These are phyloP conservation scores for Rhododendron ferrugineum DNA, from an alignment of 148 eudicot species.

Conservation along the genomic window DNA sequence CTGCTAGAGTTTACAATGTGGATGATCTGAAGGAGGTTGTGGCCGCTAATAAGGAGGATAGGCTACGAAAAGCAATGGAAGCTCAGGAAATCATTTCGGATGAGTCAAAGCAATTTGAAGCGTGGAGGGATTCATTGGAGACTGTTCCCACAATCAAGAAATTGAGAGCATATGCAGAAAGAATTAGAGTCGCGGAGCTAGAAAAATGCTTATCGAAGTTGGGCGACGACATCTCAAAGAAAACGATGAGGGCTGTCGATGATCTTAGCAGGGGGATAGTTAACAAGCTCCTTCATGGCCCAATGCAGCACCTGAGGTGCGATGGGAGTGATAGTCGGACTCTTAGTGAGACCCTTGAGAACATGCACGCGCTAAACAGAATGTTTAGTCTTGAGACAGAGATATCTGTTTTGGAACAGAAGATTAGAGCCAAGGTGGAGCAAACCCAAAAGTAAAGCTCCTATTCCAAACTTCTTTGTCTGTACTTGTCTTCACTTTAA, in stretches of 20 bases:
- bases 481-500: slow-evolving; percentile 14
- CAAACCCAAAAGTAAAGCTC: slow-evolving; percentile 53
- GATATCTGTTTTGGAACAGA: slow-evolving; percentile 79
- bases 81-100: slow-evolving; percentile 67
- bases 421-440: slow-evolving; percentile 88
- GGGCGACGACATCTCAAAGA: slow-evolving; percentile 72
- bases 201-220: slow-evolving; percentile 78
- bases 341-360: slow-evolving; percentile 75
- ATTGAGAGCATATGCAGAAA: slow-evolving; percentile 86
- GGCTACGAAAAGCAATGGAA: slow-evolving; percentile 84
- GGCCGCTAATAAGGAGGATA: slow-evolving; percentile 88
- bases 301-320: slow-evolving; percentile 92
- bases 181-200: slow-evolving; percentile 71
- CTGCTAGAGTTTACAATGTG: slow-evolving; percentile 65
- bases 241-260: slow-evolving; percentile 64
- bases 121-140: slow-evolving; percentile 93
- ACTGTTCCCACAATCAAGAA: slow-evolving; percentile 95
- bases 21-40: slow-evolving; percentile 98
- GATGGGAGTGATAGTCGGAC: slow-evolving; percentile 89
- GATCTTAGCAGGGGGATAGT: slow-evolving; percentile 88
- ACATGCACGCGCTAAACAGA: slow-evolving; percentile 89
- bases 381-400: slow-evolving; percentile 94
- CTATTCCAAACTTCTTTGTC: background rate
- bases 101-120: slow-evolving; percentile 76
- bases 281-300: slow-evolving; percentile 89